Evolutionary conservation across 371 early-diverging fungal genomes (phyloP).

Genomic region (Mortierella sp.): DNA sequence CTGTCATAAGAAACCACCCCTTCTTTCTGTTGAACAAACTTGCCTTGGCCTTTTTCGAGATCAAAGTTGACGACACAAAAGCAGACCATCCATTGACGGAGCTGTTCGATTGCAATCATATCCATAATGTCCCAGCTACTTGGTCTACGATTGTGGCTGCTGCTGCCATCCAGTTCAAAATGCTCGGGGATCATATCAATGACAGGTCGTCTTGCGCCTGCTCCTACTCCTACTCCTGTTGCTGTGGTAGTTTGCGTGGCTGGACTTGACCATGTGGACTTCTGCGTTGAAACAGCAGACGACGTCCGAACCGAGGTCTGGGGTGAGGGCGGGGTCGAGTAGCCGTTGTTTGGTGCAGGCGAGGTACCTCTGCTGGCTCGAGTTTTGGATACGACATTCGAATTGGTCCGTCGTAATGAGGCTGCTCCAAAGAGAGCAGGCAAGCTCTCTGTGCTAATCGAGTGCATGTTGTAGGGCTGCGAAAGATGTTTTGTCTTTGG

Average conservation of each 20-base stretch:
- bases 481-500: conserved; percentile 43
- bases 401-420: conserved; percentile 42
- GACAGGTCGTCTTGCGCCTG: conserved; percentile 17
- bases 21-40: conserved; percentile 4
- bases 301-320: conserved; percentile 10
- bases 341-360: conserved; percentile 12
- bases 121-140: conserved; percentile 56
- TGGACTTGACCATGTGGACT: neutral
- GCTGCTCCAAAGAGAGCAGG: conserved; percentile 40
- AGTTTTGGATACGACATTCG: conserved; percentile 32
- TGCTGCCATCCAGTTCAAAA: conserved; percentile 23
- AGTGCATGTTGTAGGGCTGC: conserved; percentile 46
- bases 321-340: conserved; percentile 16
- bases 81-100: conserved; percentile 88
- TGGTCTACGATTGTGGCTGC: conserved; percentile 39
- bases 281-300: no score
- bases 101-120: conserved; percentile 59
- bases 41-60: conserved; percentile 91
- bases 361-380: conserved; percentile 26
- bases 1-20: neutral
- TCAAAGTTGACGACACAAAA: conserved; percentile 96
- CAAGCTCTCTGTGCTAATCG: conserved; percentile 48
- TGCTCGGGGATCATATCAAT: conserved; percentile 30
- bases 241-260: neutral
- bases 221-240: neutral